Percentiles rank a stretch among this genome's conserved stretches.
These are phyloP conservation scores for Pezizomycotina sp. DNA, from an alignment of 2,329 filamentous ascomycete genomes.

Conservation along the genomic window DNA sequence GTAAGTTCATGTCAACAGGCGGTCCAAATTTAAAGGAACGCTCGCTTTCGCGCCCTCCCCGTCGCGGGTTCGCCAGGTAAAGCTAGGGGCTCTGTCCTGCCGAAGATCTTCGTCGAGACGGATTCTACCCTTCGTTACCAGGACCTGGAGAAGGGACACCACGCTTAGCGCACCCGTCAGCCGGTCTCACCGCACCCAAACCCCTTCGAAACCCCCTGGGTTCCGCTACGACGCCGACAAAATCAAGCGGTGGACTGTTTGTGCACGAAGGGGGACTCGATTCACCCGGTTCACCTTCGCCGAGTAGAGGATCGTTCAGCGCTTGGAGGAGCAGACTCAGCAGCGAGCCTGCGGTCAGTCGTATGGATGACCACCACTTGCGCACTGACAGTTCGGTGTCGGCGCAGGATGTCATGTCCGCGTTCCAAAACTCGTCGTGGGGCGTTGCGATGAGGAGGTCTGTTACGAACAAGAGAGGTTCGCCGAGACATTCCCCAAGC, in stretches of 20 bases:
- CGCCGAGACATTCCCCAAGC: too few species aligned
- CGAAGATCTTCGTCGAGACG: constrained; percentile 18
- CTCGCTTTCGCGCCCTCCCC: constrained; percentile 15
- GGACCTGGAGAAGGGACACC: too few species aligned
- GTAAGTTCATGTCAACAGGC: constrained; percentile 21
- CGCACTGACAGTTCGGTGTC: constrained; percentile 19
- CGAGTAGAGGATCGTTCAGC: constrained; percentile 20
- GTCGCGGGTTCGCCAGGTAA: constrained; percentile 15
- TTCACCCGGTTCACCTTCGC: constrained; percentile 11
- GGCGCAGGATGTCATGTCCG: constrained; percentile 22
- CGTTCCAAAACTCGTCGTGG: constrained; percentile 21
- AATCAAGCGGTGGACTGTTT: constrained; percentile 5
- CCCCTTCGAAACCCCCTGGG: constrained; percentile 1
- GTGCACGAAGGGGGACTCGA: constrained; percentile 12
- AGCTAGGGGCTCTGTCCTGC: constrained; percentile 9
- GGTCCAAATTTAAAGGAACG: constrained; percentile 20
- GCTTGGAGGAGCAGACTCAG: constrained; percentile 18
- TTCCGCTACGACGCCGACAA: constrained; percentile 10
- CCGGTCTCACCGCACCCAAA: constrained; percentile 1
- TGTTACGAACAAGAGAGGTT: too few species aligned
- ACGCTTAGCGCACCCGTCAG: too few species aligned
- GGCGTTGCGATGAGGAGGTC: constrained; percentile 19
- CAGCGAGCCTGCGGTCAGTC: neutral
- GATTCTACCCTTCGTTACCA: constrained; percentile 17
- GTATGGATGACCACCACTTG: constrained; percentile 7